Conservation (phyloP, 257 asterid species). For the Catharanthus roseus region DNA sequence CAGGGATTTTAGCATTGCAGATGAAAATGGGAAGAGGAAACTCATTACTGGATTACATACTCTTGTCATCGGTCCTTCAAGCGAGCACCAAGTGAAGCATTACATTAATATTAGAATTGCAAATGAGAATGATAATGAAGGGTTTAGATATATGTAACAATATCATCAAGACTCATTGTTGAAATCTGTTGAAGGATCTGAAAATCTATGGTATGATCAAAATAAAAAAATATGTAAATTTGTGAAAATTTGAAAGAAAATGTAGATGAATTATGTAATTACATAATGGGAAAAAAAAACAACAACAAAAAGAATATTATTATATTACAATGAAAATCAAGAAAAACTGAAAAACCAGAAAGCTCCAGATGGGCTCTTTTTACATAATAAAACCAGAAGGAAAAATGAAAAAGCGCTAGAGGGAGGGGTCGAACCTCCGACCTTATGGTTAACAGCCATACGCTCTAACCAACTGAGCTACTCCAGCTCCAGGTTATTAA, state of each 20-base stretch:
- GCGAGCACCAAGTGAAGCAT: conserved; percentile 21
- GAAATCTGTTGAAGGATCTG: no score
- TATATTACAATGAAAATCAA: background rate
- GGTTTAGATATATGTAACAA: background rate
- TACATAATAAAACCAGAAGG: no score
- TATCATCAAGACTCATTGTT: background rate
- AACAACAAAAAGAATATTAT: no score
- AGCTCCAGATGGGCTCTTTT: no score
- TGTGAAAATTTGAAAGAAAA: no score
- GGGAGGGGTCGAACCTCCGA: conserved; percentile 40
- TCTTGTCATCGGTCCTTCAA: conserved; percentile 20
- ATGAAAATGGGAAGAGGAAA: conserved; percentile 23
- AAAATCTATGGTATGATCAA: no score
- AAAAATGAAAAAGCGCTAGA: conserved; percentile 30
- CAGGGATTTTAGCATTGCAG: conserved; percentile 25
- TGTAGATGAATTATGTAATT: no score
- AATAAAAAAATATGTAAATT: no score
- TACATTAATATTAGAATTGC: conserved; percentile 13
- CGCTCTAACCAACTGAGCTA: no score
- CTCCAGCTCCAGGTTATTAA: conserved; percentile 35
- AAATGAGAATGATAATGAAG: background rate
- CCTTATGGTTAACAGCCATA: conserved; percentile 40
- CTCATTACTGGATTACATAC: conserved; percentile 18
- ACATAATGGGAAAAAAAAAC: no score
- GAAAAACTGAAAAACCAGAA: no score